A percentile compares a stretch with the other conserved stretches of the same genome.
Evolutionary conservation across 2,329 filamentous ascomycete species (phyloP).

Genomic region (Neopestalotiopsis clavispora): DNA sequence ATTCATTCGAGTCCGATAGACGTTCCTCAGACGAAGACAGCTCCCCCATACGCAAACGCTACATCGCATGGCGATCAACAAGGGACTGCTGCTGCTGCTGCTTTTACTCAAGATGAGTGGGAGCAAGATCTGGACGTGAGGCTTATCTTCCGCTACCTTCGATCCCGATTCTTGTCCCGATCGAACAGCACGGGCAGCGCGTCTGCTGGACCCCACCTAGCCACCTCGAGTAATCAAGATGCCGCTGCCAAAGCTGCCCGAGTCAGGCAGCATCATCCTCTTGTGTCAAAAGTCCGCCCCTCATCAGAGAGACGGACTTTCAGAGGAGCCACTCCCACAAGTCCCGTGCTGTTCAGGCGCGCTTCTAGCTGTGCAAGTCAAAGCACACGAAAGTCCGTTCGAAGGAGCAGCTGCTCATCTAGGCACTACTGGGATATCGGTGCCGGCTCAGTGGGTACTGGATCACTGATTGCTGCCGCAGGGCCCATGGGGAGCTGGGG

Average conservation of each 20-base stretch:
- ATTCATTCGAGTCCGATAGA: slow-evolving; percentile 31
- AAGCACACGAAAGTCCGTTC: slow-evolving; percentile 76
- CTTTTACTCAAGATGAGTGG: slow-evolving; percentile 82
- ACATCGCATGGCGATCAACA: slow-evolving; percentile 25
- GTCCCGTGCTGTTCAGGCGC: slow-evolving; percentile 53
- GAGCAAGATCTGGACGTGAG: slow-evolving; percentile 89
- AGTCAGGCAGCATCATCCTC: slow-evolving; percentile 86
- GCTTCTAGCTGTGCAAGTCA: slow-evolving; percentile 82
- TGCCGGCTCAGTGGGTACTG: slow-evolving; percentile 73
- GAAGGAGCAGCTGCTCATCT: slow-evolving; percentile 69
- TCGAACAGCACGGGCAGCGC: slow-evolving; percentile 47
- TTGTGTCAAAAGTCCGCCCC: slow-evolving; percentile 68
- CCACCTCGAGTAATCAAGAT: slow-evolving; percentile 62
- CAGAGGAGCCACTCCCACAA: slow-evolving; percentile 57
- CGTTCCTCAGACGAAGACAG: slow-evolving; percentile 14
- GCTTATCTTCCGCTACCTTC: slow-evolving; percentile 88
- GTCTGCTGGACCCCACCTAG: slow-evolving; percentile 51
- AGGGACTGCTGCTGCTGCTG: slow-evolving; percentile 19
- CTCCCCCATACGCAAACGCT: slow-evolving; percentile 21
- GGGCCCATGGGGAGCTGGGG: slow-evolving; percentile 80
- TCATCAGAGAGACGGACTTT: slow-evolving; percentile 58
- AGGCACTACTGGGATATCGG: slow-evolving; percentile 94
- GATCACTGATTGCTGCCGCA: slow-evolving; percentile 69
- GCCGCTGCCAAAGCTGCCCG: slow-evolving; percentile 78
- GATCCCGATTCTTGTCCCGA: slow-evolving; percentile 71